These are phyloP conservation scores for Fragilariopsis cylindrus DNA, from an alignment of 108 stramenopile species.

Conservation along the genomic window DNA sequence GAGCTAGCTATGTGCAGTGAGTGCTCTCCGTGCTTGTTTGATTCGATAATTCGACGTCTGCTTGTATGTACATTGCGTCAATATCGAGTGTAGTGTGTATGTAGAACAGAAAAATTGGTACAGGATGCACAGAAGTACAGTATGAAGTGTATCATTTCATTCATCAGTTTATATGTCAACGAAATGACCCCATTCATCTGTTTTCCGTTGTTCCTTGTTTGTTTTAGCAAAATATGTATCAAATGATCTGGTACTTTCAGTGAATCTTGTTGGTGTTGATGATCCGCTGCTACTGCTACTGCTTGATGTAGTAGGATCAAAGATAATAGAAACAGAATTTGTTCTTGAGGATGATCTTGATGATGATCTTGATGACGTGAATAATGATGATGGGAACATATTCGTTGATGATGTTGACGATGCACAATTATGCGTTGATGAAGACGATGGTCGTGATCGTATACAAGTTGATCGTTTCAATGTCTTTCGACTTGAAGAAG, in stretches of 20 bases:
- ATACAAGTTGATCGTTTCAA: conserved; percentile 13
- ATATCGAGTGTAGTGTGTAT: too few relatives aligned
- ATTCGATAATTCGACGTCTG: too few relatives aligned
- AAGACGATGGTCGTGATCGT: background rate
- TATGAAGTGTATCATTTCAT: too few relatives aligned
- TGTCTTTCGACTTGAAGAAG: conserved; percentile 17
- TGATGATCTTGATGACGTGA: background rate
- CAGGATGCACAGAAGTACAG: too few relatives aligned
- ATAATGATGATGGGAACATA: background rate
- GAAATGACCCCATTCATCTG: conserved; percentile 12
- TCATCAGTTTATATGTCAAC: background rate
- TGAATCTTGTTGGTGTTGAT: background rate
- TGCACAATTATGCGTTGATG: background rate
- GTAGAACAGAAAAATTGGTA: too few relatives aligned
- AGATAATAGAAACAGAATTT: background rate
- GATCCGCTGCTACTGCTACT: background rate
- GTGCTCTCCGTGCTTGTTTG: too few relatives aligned
- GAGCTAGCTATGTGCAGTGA: too few relatives aligned
- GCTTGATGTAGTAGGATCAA: too few relatives aligned
- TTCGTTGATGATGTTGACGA: conserved; percentile 2
- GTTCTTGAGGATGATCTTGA: background rate
- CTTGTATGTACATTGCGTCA: too few relatives aligned
- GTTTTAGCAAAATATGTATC: conserved; percentile 9
- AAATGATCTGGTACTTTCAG: conserved; percentile 5
- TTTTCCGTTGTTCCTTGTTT: conserved; percentile 18